phyloP scores from a whole-genome alignment of 208 protist genomes.

The Wallacemonas sp. region DNA sequence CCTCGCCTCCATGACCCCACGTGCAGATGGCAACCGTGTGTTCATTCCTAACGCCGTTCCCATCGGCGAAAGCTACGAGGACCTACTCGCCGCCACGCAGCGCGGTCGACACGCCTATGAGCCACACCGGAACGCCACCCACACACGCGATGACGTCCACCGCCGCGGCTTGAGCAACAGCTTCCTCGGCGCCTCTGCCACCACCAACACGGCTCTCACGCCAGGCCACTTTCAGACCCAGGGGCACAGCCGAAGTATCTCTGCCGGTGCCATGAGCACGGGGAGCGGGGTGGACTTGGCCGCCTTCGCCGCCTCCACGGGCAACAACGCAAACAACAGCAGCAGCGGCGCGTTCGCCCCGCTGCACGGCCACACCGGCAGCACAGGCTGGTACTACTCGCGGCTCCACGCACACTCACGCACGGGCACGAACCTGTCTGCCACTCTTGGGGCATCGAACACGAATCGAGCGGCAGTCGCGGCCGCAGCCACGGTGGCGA shows the following conservation, averaged over 20 bases:
- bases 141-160: neutral
- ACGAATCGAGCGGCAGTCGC: neutral
- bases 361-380: constrained; percentile 62
- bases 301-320: neutral
- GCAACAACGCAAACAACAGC: no score
- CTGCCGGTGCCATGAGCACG: no score
- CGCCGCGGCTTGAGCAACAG: neutral
- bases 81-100: neutral
- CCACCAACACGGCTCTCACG: no score
- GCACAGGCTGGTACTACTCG: constrained; percentile 57
- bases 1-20: constrained; percentile 7
- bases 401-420: constrained; percentile 27
- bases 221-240: no score
- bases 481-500: neutral
- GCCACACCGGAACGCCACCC: neutral
- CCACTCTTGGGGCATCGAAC: neutral
- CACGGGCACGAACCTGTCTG: constrained; percentile 29
- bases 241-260: no score
- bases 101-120: neutral
- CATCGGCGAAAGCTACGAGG: neutral
- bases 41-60: constrained; percentile 6
- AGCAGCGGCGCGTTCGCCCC: no score
- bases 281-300: neutral
- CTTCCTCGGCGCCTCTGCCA: neutral
- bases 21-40: constrained; percentile 5